Evolutionary conservation across 495 filamentous ascomycete genomes (phyloP), one percentile per base, ranked within the genome.

Genomic region (Aspergillus olivimuriae): DNA sequence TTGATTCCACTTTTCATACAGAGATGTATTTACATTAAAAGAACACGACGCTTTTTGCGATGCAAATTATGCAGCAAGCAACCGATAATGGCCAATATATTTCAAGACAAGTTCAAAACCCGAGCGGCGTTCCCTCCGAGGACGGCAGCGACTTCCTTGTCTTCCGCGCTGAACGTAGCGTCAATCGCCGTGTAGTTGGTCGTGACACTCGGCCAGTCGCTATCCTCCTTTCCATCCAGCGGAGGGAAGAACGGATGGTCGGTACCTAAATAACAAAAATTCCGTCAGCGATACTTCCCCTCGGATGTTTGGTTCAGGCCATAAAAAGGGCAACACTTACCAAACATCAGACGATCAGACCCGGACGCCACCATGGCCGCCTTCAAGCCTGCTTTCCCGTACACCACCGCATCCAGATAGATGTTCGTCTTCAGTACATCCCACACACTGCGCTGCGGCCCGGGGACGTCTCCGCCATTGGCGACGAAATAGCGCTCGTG

Each of bases 191-290:
- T 63, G 43, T 78, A 83, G 55, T 95, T 97, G 5, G 77, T 79
- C 32, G 67, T 78, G 12, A 95, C 89, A 64, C 91, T 97, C 46
- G 77, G 70, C 91, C 91, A 97, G 50, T 83, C 71, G 32, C 72
- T 72, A 41, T 77, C 75, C 17, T 69, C 60, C 31, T 74, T 72
- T 21, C 51, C 71, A 19, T 69, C 70, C 11, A 94, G 52, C 1
- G 89, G 89, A 23, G 91, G 91, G 63, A 95, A 97, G 67, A 97
- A 97, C 0, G 91, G 91, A 66, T 95, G 87, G 61, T 95, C 91
- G 2, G 88, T 94, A 15, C 86, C 77, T 80, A 40, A 19, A 11
- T 36, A 9, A n/a, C 4, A 43, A 48, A 60, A 26, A 61, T 51
- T 20, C 34, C 20, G 22, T 16, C 5, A 26, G 9, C 10, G 39